phyloP scores from a whole-genome alignment of 148 eudicot species.

The Camellia japonica region DNA sequence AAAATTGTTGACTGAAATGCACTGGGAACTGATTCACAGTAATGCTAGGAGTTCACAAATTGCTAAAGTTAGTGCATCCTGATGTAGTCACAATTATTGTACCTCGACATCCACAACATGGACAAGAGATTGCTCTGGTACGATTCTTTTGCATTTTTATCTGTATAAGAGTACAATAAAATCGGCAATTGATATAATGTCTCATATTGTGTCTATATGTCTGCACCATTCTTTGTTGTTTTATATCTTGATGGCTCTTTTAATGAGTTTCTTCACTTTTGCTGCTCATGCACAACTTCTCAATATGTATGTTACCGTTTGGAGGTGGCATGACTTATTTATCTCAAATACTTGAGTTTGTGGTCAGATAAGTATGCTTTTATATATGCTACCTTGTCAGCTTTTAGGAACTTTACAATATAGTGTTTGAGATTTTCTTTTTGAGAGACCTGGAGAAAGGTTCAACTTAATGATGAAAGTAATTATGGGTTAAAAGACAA shows the following conservation, averaged over 20 bases:
- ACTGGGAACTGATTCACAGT: slow-evolving; percentile 43
- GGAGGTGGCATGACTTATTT: not conserved
- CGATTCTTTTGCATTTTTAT: slow-evolving; percentile 18
- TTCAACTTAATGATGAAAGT: not conserved
- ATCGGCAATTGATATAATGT: not conserved
- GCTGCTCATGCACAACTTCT: not conserved
- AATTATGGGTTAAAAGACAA: not conserved
- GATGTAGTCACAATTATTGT: slow-evolving; percentile 63
- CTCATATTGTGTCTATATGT: not conserved
- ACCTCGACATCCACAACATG: slow-evolving; percentile 80
- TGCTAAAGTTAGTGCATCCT: slow-evolving; percentile 48
- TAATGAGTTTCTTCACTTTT: not conserved
- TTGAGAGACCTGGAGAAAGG: not conserved
- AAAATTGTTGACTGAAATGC: slow-evolving; percentile 16
- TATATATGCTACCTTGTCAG: not conserved
- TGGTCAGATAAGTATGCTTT: not conserved
- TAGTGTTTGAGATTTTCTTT: not conserved
- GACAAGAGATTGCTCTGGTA: slow-evolving; percentile 60
- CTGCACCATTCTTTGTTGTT: not conserved
- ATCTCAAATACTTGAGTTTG: not conserved
- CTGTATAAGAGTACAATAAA: not conserved
- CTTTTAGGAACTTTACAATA: not conserved
- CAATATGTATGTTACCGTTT: not conserved
- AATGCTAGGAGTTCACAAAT: slow-evolving; percentile 61
- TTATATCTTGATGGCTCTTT: slow-evolving; percentile 3